Evolutionary conservation across 768 basidiomycete species (phyloP).

Genomic region (Lyophyllum shimeji): DNA sequence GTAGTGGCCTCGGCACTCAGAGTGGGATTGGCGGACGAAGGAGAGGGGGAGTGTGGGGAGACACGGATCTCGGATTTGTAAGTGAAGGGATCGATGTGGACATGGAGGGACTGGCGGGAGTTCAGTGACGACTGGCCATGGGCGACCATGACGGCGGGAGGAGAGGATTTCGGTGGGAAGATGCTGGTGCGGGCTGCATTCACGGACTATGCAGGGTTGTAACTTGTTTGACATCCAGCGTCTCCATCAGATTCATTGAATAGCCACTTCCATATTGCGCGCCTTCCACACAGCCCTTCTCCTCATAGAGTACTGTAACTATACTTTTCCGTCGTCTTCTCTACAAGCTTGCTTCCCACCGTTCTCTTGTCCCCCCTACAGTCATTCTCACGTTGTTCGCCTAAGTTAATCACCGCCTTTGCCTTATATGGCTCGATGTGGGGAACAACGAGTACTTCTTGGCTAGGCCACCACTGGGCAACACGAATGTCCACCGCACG

Average conservation of each 20-base stretch:
- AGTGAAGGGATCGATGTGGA: conserved; percentile 37
- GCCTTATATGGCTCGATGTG: no score
- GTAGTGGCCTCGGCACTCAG: conserved; percentile 28
- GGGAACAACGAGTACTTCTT: no score
- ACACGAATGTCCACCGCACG: no score
- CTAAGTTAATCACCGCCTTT: no score
- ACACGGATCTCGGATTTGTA: conserved; percentile 27
- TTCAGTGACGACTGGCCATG: conserved; percentile 32
- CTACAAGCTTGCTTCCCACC: no score
- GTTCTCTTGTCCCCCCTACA: background rate
- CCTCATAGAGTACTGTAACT: background rate
- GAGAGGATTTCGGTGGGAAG: background rate
- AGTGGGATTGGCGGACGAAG: conserved; percentile 32
- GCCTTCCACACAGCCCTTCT: background rate
- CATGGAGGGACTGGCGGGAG: conserved; percentile 39
- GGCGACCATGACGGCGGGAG: conserved; percentile 20
- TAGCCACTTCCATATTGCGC: background rate
- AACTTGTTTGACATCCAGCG: background rate
- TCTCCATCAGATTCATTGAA: background rate
- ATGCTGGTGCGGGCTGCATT: conserved; percentile 1
- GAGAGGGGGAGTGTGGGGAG: conserved; percentile 33
- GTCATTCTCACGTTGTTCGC: background rate
- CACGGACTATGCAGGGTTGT: background rate
- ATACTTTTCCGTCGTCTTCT: background rate
- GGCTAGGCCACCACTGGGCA: no score